Evolutionary conservation across 495 filamentous ascomycete species (phyloP), one percentile per base, ranked within the genome.

Genomic region (Amphirosellinia nigrospora): DNA sequence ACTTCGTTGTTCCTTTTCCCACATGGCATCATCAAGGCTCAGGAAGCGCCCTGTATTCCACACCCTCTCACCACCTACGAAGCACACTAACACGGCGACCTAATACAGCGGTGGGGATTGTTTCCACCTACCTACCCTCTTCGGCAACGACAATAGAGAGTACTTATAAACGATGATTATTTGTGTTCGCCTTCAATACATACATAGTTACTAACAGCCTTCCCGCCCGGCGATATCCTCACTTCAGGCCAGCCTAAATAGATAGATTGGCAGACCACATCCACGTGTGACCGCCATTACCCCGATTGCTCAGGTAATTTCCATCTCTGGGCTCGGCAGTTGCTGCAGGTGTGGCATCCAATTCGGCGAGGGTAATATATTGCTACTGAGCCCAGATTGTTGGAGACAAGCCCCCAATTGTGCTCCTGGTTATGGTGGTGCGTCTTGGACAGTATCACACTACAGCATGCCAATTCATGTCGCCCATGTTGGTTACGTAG

Each of bases 321-420:
- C 46, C 46, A 52, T 65, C 45, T 65, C 30, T 52, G n/a, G 63
- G n/a, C 45, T 53, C 63, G 63, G 63, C 63, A 65, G 45, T 53
- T 65, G 46, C 63, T 53, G 32, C 46, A 13, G 39, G 63, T 53
- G 63, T 53, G 63, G 32, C 45, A 65, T 7, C 63, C 63, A 53
- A 53, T 53, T 53, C 63, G 63, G 45, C 32, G 63, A 65, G 11
- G 32, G 39, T 46, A 65, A 52, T 65, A 45, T 65, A 65, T 65
- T 65, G 21, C 41, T 39, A 65, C 26, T 65, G 63, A 65, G 46
- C 61, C 61, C 46, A 65, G 63, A 65, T 53, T 63, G 59, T 45
- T 63, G 60, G 60, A 43, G 60, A 63, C 26, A 38, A 19, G 19
- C n/a, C 59, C 11, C 59, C 13, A 45, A 45, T 62, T 45, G 38